These are phyloP conservation scores for Euphorbia corollata DNA, from an alignment of 441 rosid genomes.

Conservation along the genomic window DNA sequence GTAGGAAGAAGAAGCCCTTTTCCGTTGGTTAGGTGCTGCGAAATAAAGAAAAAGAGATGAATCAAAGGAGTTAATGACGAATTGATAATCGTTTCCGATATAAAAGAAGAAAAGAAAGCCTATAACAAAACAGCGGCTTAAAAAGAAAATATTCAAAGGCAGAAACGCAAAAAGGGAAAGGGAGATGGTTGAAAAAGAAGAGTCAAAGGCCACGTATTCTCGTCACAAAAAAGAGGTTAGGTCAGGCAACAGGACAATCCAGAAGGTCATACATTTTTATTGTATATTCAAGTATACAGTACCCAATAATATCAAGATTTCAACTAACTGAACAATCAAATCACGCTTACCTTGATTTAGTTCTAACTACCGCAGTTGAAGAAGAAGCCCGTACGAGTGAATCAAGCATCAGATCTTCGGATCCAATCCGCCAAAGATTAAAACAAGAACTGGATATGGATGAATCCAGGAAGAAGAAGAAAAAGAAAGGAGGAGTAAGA, in stretches of 20 bases:
- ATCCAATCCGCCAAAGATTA: constrained; percentile 26
- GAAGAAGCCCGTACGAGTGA: constrained; percentile 19
- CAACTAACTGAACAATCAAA: constrained; percentile 15
- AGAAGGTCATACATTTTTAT: constrained; percentile 28
- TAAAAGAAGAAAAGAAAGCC: too few species aligned
- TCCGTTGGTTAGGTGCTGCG: constrained; percentile 2
- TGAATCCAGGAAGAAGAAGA: not conserved
- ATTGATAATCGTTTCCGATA: constrained; percentile 8
- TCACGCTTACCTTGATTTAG: constrained; percentile 23
- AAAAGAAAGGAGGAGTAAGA: not conserved
- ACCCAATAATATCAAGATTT: constrained; percentile 18
- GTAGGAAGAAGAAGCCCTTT: constrained; percentile 21
- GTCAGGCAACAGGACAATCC: constrained; percentile 30
- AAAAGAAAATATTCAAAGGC: constrained; percentile 19
- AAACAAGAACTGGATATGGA: constrained; percentile 13
- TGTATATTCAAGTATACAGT: constrained; percentile 23
- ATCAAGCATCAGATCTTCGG: constrained; percentile 49
- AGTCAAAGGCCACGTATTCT: constrained; percentile 33
- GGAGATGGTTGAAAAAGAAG: constrained; percentile 6
- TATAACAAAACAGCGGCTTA: constrained; percentile 18
- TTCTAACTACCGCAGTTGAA: constrained; percentile 16
- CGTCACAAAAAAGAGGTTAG: constrained; percentile 14
- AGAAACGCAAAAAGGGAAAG: constrained; percentile 14
- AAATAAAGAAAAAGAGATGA: constrained; percentile 18
- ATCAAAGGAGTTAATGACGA: constrained; percentile 9